A percentile compares a stretch with the other conserved stretches of the same genome.
Evolutionary conservation across 176 grass and related monocot genomes (phyloP).

Genomic region (Hordeum marinum): DNA sequence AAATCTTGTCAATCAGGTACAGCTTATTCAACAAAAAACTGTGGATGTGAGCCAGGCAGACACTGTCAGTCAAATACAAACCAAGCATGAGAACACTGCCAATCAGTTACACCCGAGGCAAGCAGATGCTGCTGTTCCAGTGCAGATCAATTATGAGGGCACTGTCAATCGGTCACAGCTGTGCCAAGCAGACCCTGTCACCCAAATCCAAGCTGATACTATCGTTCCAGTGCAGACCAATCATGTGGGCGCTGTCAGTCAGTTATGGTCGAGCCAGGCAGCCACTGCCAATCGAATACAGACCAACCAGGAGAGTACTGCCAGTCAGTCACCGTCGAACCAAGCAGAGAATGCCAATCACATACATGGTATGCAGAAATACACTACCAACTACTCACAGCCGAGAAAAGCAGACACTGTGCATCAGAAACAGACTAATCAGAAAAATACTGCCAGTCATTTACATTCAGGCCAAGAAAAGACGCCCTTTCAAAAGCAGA

Average conservation of each 20-base stretch:
- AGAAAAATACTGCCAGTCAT: conserved; percentile 21
- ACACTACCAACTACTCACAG: conserved; percentile 8
- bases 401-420: conserved; percentile 6
- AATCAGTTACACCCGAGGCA: conserved; percentile 13
- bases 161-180: background rate
- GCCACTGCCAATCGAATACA: background rate
- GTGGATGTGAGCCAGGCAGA: background rate
- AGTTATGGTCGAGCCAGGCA: conserved; percentile 12
- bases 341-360: conserved; percentile 4
- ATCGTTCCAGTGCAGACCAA: background rate
- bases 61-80: background rate
- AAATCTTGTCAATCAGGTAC: conserved; percentile 2
- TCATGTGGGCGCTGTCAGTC: background rate
- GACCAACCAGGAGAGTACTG: background rate
- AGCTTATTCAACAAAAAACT: background rate
- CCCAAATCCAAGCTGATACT: background rate
- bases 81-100: background rate
- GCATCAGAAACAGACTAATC: background rate
- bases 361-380: conserved; percentile 16
- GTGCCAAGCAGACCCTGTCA: background rate
- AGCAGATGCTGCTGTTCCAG: background rate
- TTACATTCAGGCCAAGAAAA: background rate
- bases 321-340: background rate
- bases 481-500: background rate
- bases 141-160: background rate